A percentile compares a stretch with the other conserved stretches of the same genome.
Evolutionary conservation across 169 alveolate genomes (phyloP).

Genomic region (Eimeria necatrix): DNA sequence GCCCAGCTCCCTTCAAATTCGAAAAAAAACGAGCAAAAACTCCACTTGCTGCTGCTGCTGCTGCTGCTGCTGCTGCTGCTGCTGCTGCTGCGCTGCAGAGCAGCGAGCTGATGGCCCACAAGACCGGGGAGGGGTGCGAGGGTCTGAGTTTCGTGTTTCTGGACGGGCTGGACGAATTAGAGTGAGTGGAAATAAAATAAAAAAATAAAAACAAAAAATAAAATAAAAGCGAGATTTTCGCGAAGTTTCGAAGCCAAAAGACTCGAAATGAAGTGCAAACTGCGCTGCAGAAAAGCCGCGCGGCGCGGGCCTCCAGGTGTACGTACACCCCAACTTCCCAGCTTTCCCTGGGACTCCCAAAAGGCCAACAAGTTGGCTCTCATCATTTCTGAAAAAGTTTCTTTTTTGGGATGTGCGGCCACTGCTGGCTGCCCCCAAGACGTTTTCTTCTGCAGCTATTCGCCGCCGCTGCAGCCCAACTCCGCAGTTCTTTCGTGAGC

Average conservation of each 20-base stretch:
- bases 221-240: not conserved
- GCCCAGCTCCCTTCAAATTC: no score
- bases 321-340: not conserved
- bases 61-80: no score
- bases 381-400: not conserved
- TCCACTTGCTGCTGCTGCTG: no score
- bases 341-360: not conserved
- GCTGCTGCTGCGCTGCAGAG: not conserved
- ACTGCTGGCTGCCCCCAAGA: conserved; percentile 8
- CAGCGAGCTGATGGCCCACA: not conserved
- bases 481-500: not conserved
- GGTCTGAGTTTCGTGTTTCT: not conserved
- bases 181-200: not conserved
- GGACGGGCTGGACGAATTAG: not conserved
- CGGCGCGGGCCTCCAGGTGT: not conserved
- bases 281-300: not conserved
- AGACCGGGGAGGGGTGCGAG: not conserved
- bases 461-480: not conserved
- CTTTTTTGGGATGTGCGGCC: not conserved
- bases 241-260: not conserved
- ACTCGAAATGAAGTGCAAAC: not conserved
- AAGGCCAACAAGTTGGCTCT: not conserved
- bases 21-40: no score
- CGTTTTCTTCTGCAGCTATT: not conserved
- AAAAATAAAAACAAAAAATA: no score